Percentiles rank a stretch among this genome's conserved stretches.
phyloP scores from a whole-genome alignment of 129 eudicot genomes.

The carrot (Daucus carota) region DH1_v3.0 NC_030383.2:9670501-9671000 shows the following conservation, averaged over 20 bases:
- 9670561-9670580: slow-evolving; percentile 8
- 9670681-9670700: slow-evolving; percentile 1
- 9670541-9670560: neutral
- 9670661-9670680: slow-evolving; percentile 8
- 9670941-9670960: slow-evolving; percentile 33
- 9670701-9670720: slow-evolving; percentile 8
- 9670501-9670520: neutral
- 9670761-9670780: neutral
- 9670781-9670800: too few relatives aligned
- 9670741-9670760: neutral
- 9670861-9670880: slow-evolving; percentile 13
- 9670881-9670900: slow-evolving; percentile 75
- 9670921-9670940: slow-evolving; percentile 55
- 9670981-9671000: slow-evolving; percentile 69
- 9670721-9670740: neutral
- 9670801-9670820: slow-evolving; percentile 12
- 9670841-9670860: neutral
- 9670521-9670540: neutral
- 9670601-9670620: neutral
- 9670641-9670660: too few relatives aligned
- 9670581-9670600: neutral
- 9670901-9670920: slow-evolving; percentile 79
- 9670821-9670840: neutral
- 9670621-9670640: neutral
- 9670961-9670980: slow-evolving; percentile 50